Conservation (phyloP, 2,329 filamentous ascomycete genomes). For the Alternaria ventricosa region DNA sequence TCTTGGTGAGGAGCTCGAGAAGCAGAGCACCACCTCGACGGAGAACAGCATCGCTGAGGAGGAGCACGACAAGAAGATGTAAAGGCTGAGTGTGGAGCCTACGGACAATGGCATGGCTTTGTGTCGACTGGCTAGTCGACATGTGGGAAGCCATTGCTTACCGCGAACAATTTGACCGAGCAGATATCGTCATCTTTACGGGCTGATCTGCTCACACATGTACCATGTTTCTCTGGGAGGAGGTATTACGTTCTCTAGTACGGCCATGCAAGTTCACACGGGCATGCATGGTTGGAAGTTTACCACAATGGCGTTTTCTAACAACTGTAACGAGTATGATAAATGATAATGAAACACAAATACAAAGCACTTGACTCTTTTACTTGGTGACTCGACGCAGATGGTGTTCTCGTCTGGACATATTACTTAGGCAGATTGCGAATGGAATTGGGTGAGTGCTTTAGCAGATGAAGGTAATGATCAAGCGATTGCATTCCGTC, state of each 20-base stretch:
- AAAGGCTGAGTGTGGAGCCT: constrained; percentile 16
- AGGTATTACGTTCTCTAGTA: constrained; percentile 14
- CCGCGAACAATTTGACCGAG: constrained; percentile 12
- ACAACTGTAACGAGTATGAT: constrained; percentile 27
- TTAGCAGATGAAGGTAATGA: neutral
- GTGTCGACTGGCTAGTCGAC: constrained; percentile 30
- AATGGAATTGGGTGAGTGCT: neutral
- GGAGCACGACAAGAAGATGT: constrained; percentile 56
- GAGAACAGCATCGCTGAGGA: constrained; percentile 65
- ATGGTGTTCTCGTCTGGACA: neutral
- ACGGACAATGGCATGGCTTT: constrained; percentile 17
- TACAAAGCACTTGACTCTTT: neutral
- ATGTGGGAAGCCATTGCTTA: constrained; percentile 28
- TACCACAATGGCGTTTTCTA: constrained; percentile 12
- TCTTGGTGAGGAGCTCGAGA: constrained; percentile 61
- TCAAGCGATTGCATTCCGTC: neutral
- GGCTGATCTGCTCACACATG: constrained; percentile 23
- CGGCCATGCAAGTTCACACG: constrained; percentile 20
- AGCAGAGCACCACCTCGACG: constrained; percentile 60
- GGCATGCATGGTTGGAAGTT: constrained; percentile 17
- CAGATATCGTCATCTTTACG: constrained; percentile 18
- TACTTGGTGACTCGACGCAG: neutral
- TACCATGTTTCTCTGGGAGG: constrained; percentile 30
- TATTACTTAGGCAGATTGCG: neutral
- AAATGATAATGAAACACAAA: constrained; percentile 16